Percentiles rank a stretch among this genome's conserved stretches.
Evolutionary conservation across 768 basidiomycete genomes (phyloP).

Genomic region (Kwoniella dejecticola): DNA sequence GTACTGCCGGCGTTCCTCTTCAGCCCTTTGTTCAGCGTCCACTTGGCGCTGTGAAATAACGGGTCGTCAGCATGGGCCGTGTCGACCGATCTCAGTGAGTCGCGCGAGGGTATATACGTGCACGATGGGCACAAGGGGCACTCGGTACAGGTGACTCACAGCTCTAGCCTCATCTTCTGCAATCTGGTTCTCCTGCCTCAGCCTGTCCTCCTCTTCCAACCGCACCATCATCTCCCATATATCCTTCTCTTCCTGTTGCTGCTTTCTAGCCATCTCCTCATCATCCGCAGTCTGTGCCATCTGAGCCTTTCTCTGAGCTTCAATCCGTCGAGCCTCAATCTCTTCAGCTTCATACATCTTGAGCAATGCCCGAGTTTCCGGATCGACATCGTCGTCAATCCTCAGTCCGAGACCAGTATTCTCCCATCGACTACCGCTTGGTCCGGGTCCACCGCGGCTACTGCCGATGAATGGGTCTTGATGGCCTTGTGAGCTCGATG

Average conservation of each 20-base stretch:
- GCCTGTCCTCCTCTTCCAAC: slow-evolving; percentile 33
- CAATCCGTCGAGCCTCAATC: slow-evolving; percentile 34
- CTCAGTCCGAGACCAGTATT: slow-evolving; percentile 30
- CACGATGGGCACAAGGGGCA: not conserved
- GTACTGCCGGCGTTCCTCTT: slow-evolving; percentile 16
- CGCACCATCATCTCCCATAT: slow-evolving; percentile 51
- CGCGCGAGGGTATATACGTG: too few relatives aligned
- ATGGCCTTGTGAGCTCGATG: slow-evolving; percentile 8
- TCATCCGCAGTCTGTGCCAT: slow-evolving; percentile 45
- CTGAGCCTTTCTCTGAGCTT: slow-evolving; percentile 38
- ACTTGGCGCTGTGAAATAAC: slow-evolving; percentile 33
- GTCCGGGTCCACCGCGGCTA: slow-evolving; percentile 23
- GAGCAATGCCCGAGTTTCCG: slow-evolving; percentile 42
- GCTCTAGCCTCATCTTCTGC: slow-evolving; percentile 45
- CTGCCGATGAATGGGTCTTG: not conserved
- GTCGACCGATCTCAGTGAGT: too few relatives aligned
- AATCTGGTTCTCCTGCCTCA: slow-evolving; percentile 40
- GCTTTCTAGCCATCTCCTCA: slow-evolving; percentile 48
- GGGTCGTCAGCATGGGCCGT: slow-evolving; percentile 16
- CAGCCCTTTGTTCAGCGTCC: slow-evolving; percentile 34
- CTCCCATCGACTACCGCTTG: slow-evolving; percentile 13
- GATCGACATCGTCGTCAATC: slow-evolving; percentile 43
- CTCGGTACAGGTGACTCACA: slow-evolving; percentile 27
- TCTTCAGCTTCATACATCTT: slow-evolving; percentile 49
- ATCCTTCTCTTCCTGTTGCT: slow-evolving; percentile 54